These are phyloP conservation scores for Wickerhamiella qilinensis DNA, from an alignment of 805 yeast species.

Conservation along the genomic window DNA sequence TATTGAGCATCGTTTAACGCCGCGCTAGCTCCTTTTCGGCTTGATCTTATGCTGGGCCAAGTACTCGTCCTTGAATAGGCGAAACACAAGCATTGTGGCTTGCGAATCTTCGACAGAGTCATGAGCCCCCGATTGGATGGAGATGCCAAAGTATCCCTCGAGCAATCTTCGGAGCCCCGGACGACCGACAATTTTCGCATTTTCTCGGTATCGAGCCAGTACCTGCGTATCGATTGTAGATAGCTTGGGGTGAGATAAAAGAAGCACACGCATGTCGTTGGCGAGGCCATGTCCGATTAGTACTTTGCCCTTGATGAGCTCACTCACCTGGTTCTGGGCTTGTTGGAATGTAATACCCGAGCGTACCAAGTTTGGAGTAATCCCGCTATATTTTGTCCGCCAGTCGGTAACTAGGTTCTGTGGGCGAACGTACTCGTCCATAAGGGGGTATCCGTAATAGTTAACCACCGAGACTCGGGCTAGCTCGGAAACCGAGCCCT, in stretches of 20 bases:
- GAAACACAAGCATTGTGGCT: constrained; percentile 69
- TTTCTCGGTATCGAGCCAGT: constrained; percentile 38
- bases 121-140: constrained; percentile 62
- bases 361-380: constrained; percentile 51
- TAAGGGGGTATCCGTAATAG: constrained; percentile 52
- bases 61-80: constrained; percentile 6
- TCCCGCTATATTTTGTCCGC: constrained; percentile 88
- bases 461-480: constrained; percentile 84
- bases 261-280: constrained; percentile 57
- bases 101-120: constrained; percentile 84
- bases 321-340: constrained; percentile 43
- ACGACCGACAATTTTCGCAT: constrained; percentile 4
- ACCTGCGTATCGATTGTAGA: constrained; percentile 60
- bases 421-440: constrained; percentile 67
- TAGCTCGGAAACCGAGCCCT: constrained; percentile 47
- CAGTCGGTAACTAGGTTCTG: constrained; percentile 66
- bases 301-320: constrained; percentile 30
- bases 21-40: not conserved
- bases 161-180: constrained; percentile 59
- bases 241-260: constrained; percentile 48
- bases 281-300: constrained; percentile 76
- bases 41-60: not conserved
- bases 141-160: constrained; percentile 36
- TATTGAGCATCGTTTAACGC: not conserved
- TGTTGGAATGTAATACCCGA: constrained; percentile 49